Evolutionary conservation across 116 monocot genomes (phyloP), one percentile per base, ranked within the genome.

Genomic region (Papilionanthe hybrid): DNA sequence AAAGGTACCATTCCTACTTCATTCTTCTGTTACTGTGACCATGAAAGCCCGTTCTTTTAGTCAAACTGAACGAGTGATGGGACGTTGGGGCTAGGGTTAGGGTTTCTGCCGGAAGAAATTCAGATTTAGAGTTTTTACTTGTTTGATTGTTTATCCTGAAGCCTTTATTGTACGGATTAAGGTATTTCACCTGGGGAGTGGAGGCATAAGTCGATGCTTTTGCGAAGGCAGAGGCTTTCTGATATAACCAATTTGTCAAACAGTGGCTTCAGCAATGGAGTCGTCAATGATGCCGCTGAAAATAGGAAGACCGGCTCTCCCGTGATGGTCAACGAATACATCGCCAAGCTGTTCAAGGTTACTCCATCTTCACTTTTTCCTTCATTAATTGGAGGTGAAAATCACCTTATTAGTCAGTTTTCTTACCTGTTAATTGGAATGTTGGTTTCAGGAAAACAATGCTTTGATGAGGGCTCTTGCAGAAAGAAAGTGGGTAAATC

Each of bases 401-500:
- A 4, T 18, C 8, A 1, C 37, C 23, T 37, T 9, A 28, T 20
- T 28, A 28, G 68, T 13, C 17, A 12, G 7, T 19, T 71, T 71
- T 71, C 37, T 71, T 71, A 30, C 66, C 32, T 37, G 43, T 73
- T 7, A 53, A 10, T 75, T 19, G 2, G 10, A 77, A 44, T 41
- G n/a, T 32, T 5, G 1, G 60, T 85, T 86, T 22, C 85, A 94
- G 94, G 94, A 92, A 69, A 92, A 92, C 55, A 79, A 86, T 15
- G 77, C 75, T 10, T 44, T 94, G 57, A 41, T 87, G 79, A 86
- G 86, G 88, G 82, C 87, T 79, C 76, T 94, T 23, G 82, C 29
- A 18, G 92, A 94, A 86, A 88, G 77, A 66, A 92, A 81, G 94
- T 92, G 83, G 45, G 84, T 79, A 53, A 13, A 60, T 67, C 30